Evolutionary conservation across 176 grass and related monocot genomes (phyloP).

Genomic region (Aegilops longissima): DNA sequence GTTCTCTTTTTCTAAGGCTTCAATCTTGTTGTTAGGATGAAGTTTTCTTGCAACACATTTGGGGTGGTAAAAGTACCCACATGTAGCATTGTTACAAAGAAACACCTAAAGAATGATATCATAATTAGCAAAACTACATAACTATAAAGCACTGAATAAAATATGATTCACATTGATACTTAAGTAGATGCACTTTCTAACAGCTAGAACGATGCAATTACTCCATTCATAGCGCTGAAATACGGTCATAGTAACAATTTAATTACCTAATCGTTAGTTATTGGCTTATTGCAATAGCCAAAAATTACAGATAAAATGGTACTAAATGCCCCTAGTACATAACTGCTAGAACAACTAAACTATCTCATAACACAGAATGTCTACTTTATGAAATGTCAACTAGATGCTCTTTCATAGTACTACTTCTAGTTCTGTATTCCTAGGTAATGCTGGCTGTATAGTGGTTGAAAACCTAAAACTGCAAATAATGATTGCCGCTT

Average conservation of each 20-base stretch:
- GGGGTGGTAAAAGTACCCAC: slow-evolving; percentile 94
- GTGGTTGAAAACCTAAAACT: slow-evolving; percentile 8
- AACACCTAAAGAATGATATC: slow-evolving; percentile 61
- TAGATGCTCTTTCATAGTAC: background rate
- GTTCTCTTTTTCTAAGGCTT: slow-evolving; percentile 55
- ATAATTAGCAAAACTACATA: slow-evolving; percentile 31
- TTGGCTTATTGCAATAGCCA: slow-evolving; percentile 2
- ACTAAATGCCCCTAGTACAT: background rate
- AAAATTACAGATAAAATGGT: background rate
- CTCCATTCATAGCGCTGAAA: background rate
- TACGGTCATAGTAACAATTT: background rate
- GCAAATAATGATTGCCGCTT: slow-evolving; percentile 3
- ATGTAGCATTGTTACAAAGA: slow-evolving; percentile 93
- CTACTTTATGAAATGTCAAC: slow-evolving; percentile 2
- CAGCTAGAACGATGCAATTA: background rate
- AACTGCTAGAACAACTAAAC: background rate
- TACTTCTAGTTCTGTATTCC: background rate
- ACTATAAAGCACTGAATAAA: slow-evolving; percentile 5
- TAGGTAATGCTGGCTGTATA: background rate
- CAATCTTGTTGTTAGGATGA: slow-evolving; percentile 42
- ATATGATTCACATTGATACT: background rate
- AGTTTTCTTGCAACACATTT: slow-evolving; percentile 71
- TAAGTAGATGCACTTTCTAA: slow-evolving; percentile 13
- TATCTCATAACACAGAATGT: background rate
- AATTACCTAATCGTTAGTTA: background rate